phyloP scores from a whole-genome alignment of 176 grass and related monocot species.

The Elaeis guineensis region DNA sequence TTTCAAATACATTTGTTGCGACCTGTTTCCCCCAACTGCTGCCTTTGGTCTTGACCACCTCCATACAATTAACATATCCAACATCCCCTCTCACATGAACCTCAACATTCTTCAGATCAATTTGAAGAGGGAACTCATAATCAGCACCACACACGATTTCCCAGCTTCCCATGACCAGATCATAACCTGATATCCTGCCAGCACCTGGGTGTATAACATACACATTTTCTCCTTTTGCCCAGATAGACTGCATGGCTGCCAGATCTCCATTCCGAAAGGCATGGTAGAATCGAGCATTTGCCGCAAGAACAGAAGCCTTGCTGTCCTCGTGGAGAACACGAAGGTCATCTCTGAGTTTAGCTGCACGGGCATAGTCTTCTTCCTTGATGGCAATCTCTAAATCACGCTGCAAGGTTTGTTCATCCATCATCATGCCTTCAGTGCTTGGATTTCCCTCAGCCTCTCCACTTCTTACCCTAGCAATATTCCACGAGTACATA shows the following conservation, averaged over 20 bases:
- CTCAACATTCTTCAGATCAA: slow-evolving; percentile 72
- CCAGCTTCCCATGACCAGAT: slow-evolving; percentile 90
- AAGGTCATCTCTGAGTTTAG: slow-evolving; percentile 47
- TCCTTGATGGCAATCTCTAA: slow-evolving; percentile 49
- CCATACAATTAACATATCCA: slow-evolving; percentile 67
- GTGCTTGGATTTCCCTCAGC: slow-evolving; percentile 48
- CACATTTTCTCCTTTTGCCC: slow-evolving; percentile 73
- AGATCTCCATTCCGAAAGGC: slow-evolving; percentile 76
- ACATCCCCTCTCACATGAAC: slow-evolving; percentile 55
- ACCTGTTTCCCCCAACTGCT: slow-evolving; percentile 78
- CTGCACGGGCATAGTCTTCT: slow-evolving; percentile 65
- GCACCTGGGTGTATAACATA: slow-evolving; percentile 70
- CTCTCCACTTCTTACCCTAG: slow-evolving; percentile 53
- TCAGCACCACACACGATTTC: slow-evolving; percentile 62
- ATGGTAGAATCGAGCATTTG: slow-evolving; percentile 55
- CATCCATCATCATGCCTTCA: slow-evolving; percentile 31
- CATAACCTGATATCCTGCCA: slow-evolving; percentile 51
- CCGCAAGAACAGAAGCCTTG: slow-evolving; percentile 36
- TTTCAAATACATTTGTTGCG: slow-evolving; percentile 77
- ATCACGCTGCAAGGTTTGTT: slow-evolving; percentile 41
- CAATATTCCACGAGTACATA: slow-evolving; percentile 7
- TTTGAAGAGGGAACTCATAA: slow-evolving; percentile 69
- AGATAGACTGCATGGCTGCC: slow-evolving; percentile 40
- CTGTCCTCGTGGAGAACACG: slow-evolving; percentile 55
- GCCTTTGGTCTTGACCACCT: slow-evolving; percentile 68